phyloP scores from a whole-genome alignment of 768 basidiomycete species.

The Panaeolus papilionaceus region DNA sequence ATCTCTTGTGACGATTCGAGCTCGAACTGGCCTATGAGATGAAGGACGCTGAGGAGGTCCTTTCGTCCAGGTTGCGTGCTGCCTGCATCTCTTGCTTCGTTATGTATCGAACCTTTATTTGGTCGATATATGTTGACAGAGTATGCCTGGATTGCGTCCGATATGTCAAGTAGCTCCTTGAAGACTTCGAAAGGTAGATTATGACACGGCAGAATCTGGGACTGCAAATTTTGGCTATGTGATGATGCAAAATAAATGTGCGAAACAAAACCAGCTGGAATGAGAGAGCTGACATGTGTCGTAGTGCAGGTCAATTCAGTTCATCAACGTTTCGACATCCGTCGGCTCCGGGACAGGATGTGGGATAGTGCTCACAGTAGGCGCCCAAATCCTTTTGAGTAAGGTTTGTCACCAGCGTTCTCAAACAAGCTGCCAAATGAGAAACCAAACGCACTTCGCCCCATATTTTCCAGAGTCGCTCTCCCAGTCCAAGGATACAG shows the following conservation, averaged over 20 bases:
- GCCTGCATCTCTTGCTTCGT: too few relatives aligned
- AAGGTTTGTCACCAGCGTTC: background rate
- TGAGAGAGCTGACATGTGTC: background rate
- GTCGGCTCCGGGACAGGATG: background rate
- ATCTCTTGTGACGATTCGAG: too few relatives aligned
- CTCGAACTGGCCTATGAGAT: too few relatives aligned
- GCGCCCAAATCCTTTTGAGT: background rate
- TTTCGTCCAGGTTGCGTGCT: too few relatives aligned
- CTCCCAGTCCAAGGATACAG: background rate
- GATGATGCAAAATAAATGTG: background rate
- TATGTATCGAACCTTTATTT: too few relatives aligned
- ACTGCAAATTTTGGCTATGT: background rate
- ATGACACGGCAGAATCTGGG: background rate
- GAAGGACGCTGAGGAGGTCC: too few relatives aligned
- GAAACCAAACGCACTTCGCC: background rate
- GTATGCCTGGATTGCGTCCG: background rate
- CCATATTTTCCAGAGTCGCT: background rate
- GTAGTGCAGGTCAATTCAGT: too few relatives aligned
- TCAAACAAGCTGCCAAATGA: background rate
- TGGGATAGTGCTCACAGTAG: background rate
- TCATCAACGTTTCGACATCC: too few relatives aligned
- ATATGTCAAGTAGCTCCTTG: background rate
- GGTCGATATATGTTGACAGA: background rate
- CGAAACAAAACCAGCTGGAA: background rate
- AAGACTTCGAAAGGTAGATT: background rate